Conservation (phyloP, 768 basidiomycete species). For the Psilocybe cubensis region DNA sequence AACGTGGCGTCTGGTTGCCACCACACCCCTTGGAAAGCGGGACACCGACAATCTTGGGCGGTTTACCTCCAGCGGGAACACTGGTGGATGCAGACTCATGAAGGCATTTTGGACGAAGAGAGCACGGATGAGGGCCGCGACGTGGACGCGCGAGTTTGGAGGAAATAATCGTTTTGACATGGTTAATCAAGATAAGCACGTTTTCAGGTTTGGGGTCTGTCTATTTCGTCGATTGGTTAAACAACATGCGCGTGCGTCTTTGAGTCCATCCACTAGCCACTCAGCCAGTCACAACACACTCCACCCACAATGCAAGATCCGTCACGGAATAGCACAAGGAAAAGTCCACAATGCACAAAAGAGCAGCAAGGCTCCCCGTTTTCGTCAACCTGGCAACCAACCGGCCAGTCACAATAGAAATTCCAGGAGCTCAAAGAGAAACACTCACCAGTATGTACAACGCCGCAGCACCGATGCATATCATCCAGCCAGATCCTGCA, state of each 20-base stretch:
- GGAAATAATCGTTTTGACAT: slow-evolving; percentile 92
- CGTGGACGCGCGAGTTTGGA: slow-evolving; percentile 65
- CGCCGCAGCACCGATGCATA: slow-evolving; percentile 96
- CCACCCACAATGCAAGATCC: neutral
- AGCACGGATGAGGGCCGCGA: slow-evolving; percentile 70
- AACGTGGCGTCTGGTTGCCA: slow-evolving; percentile 93
- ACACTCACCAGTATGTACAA: slow-evolving; percentile 92
- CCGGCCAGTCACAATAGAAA: too few species aligned
- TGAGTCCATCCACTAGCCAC: too few species aligned
- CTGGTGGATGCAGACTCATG: slow-evolving; percentile 40
- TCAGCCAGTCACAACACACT: too few species aligned
- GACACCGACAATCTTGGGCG: slow-evolving; percentile 85
- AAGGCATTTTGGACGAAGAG: slow-evolving; percentile 45
- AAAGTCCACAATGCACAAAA: too few species aligned
- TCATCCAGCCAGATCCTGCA: slow-evolving; percentile 98
- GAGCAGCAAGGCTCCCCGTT: too few species aligned
- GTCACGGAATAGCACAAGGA: too few species aligned
- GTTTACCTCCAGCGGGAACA: slow-evolving; percentile 3
- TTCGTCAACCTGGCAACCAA: too few species aligned
- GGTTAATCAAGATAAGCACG: slow-evolving; percentile 95
- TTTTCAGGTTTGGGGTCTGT: slow-evolving; percentile 96
- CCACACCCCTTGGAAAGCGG: slow-evolving; percentile 92
- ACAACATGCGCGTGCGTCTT: neutral
- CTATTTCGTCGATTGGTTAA: neutral
- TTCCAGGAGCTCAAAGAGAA: too few species aligned